Evolutionary conservation across 139 green algal species (phyloP).

Genomic region (Eudorina sp.): DNA sequence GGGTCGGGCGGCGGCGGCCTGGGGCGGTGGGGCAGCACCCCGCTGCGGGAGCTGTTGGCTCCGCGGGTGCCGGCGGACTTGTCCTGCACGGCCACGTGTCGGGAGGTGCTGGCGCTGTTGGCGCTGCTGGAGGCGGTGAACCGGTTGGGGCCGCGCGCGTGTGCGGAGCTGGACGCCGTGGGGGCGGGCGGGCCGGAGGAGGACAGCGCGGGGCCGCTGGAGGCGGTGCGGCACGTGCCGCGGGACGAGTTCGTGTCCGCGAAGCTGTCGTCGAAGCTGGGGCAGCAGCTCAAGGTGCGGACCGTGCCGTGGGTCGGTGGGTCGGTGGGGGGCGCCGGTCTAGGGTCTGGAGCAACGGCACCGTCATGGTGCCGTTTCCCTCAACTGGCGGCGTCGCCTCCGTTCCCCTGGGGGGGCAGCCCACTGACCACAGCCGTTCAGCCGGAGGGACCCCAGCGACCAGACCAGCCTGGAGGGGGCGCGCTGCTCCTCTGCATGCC

Average conservation of each 20-base stretch:
- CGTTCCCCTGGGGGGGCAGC: too few relatives aligned
- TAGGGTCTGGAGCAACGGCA: background rate
- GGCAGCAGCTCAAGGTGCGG: slow-evolving; percentile 86
- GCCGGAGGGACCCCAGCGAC: too few relatives aligned
- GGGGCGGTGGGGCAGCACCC: slow-evolving; percentile 22
- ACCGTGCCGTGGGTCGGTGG: background rate
- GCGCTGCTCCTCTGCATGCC: too few relatives aligned
- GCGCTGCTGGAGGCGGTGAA: slow-evolving; percentile 83
- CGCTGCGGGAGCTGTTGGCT: slow-evolving; percentile 72
- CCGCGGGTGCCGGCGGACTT: slow-evolving; percentile 58
- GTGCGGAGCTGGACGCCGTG: slow-evolving; percentile 35
- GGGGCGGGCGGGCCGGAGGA: slow-evolving; percentile 24
- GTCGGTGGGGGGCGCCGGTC: background rate
- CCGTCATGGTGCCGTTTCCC: background rate
- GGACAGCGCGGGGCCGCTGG: slow-evolving; percentile 17
- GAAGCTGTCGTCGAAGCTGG: slow-evolving; percentile 93
- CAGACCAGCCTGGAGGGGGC: too few relatives aligned
- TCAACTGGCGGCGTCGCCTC: background rate
- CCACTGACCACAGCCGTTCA: too few relatives aligned
- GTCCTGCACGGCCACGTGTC: slow-evolving; percentile 37
- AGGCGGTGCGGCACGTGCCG: slow-evolving; percentile 56
- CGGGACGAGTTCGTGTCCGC: slow-evolving; percentile 85
- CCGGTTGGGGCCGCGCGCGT: slow-evolving; percentile 34
- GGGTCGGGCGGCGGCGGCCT: slow-evolving; percentile 36
- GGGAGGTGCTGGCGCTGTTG: slow-evolving; percentile 79